Base-by-base conservation (phyloP, 148 eudicot species). In the Amaranthus cruentus region DNA sequence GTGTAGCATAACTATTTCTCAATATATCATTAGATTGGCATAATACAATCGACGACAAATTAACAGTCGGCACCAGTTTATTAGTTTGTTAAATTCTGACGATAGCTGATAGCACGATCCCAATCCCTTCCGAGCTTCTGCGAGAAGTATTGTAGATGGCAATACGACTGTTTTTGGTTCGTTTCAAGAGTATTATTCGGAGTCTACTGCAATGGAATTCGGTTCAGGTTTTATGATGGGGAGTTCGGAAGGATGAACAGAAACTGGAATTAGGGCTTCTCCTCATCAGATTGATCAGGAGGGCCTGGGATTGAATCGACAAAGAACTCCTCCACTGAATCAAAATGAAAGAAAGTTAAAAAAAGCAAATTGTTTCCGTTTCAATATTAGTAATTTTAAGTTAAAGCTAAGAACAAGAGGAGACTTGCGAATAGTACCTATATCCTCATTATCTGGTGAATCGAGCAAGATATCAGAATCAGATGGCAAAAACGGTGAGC, bases 251-350 rank as follows among this genome's bases (percentile, higher is more conserved):
- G 50, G 44, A 56, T 51, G 11, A 72, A n/a, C 70, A 48, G 65
- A 75, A 28, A 68, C 49, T 66, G 47, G 18, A 66, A 10, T 84
- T 75, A 88, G 3, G 90, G 68, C 77, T 82, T 88, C 71, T 88
- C 96, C 81, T 90, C 93, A 76, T 88, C 96, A 0, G 96, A 86
- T 53, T 83, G 88, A 74, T 87, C 47, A 51, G 84, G 81, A 57
- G 81, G 92, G 56, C 88, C 95, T 1, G 98, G 98, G 55, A 87
- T 78, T 13, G 92, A 87, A 84, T 89, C 98, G 54, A 90, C 97
- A 62, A 95, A 91, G 84, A 91, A 95, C 88, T 95, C 97, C 75
- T 91, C 97, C 55, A 91, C 94, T 91, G 97, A 74, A 81, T 78
- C 69, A 63, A 76, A 71, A 70, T 49, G 71, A 82, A 73, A 71